Percentiles rank a stretch among this genome's conserved stretches.
These are phyloP conservation scores for Besnoitia besnoiti DNA, from an alignment of 169 alveolate species.

Conservation along the genomic window DNA sequence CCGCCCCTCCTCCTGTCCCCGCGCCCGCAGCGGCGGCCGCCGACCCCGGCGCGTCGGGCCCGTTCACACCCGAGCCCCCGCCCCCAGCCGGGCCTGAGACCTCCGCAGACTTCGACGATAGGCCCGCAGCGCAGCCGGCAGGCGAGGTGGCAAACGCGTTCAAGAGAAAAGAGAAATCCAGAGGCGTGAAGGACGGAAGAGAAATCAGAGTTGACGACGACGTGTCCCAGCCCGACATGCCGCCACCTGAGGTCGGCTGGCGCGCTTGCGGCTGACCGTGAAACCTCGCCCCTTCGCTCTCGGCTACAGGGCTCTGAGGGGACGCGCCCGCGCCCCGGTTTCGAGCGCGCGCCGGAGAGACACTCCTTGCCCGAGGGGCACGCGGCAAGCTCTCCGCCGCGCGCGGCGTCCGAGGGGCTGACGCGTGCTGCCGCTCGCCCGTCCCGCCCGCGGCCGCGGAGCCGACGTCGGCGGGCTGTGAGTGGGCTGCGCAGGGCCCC, in stretches of 20 bases:
- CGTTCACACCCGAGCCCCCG: not conserved
- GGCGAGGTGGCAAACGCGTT: slow-evolving; percentile 1
- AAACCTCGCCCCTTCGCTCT: not conserved
- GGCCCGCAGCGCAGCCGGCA: not conserved
- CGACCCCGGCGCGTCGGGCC: not conserved
- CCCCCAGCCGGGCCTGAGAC: not conserved
- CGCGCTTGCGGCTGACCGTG: not conserved
- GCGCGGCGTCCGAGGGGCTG: too few species aligned
- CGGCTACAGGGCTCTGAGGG: not conserved
- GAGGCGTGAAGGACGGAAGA: not conserved
- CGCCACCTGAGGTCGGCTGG: not conserved
- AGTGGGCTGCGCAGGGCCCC: not conserved
- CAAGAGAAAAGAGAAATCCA: slow-evolving; percentile 1
- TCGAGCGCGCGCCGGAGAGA: too few species aligned
- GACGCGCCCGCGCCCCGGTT: not conserved
- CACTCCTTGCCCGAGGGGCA: too few species aligned
- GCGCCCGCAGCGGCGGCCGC: not conserved
- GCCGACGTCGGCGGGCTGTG: not conserved
- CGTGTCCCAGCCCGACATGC: slow-evolving; percentile 9
- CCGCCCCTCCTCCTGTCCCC: not conserved
- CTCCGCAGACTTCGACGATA: not conserved
- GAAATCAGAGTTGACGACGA: not conserved
- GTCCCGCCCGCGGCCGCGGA: not conserved
- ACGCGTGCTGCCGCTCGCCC: not conserved
- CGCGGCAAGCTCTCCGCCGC: not conserved